A percentile compares a stretch with the other conserved stretches of the same genome.
phyloP scores from a whole-genome alignment of 2,329 filamentous ascomycete species.

The Trichophyton equinum region DNA sequence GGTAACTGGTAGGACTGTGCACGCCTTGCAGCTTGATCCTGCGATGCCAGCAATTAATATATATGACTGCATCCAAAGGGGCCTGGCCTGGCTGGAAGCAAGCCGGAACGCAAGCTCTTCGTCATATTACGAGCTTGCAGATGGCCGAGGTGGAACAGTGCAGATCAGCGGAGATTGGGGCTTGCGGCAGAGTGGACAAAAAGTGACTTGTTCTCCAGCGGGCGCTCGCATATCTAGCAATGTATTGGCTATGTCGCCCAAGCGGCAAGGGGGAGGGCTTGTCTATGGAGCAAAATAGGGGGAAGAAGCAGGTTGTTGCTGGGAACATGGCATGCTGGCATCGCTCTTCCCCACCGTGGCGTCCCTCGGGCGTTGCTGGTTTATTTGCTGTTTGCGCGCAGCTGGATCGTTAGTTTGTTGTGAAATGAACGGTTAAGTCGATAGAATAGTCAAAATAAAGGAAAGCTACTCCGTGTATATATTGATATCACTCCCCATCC shows the following conservation, averaged over 20 bases:
- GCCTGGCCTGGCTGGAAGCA: not conserved
- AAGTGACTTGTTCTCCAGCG: not conserved
- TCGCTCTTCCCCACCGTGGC: conserved; percentile 4
- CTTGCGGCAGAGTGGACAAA: not conserved
- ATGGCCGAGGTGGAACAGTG: not conserved
- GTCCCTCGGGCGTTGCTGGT: not conserved
- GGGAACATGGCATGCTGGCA: not conserved
- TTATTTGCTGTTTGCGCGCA: conserved; percentile 1
- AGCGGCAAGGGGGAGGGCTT: not conserved
- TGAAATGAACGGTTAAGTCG: too few relatives aligned
- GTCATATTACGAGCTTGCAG: not conserved
- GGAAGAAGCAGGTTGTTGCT: not conserved
- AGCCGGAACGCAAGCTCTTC: not conserved
- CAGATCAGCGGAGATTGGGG: conserved; percentile 1
- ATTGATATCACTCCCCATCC: not conserved
- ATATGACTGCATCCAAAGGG: not conserved
- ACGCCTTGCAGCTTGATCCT: not conserved
- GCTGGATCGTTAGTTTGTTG: not conserved
- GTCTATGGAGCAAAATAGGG: not conserved
- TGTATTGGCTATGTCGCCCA: not conserved
- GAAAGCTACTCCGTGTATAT: not conserved
- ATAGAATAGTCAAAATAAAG: too few relatives aligned
- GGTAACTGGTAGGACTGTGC: not conserved
- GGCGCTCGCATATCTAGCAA: not conserved
- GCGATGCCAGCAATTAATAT: not conserved